These are phyloP conservation scores for Pichia sp. DNA, from an alignment of 1,139 yeast genomes.

Conservation along the genomic window DNA sequence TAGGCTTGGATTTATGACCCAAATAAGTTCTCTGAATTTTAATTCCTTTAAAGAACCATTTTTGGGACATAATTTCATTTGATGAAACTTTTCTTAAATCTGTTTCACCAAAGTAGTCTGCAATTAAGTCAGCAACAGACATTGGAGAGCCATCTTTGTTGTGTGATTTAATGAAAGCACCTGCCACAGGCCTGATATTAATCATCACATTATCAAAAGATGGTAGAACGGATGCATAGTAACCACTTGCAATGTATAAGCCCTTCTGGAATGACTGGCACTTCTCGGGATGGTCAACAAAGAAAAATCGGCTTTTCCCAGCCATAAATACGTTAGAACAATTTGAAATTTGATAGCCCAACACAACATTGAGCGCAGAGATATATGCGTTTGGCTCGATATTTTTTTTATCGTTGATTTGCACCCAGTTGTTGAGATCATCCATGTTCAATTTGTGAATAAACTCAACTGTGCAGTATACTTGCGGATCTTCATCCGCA, in stretches of 20 bases:
- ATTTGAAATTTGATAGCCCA: constrained; percentile 24
- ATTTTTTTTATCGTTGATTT: constrained; percentile 31
- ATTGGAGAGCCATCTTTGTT: constrained; percentile 25
- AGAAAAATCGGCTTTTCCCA: constrained; percentile 30
- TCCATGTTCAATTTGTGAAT: constrained; percentile 23
- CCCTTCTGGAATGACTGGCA: constrained; percentile 26
- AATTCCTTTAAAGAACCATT: constrained; percentile 23
- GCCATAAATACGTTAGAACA: constrained; percentile 26
- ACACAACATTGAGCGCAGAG: constrained; percentile 22
- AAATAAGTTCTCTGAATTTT: constrained; percentile 23
- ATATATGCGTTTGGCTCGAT: constrained; percentile 23
- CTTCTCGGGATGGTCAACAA: constrained; percentile 27
- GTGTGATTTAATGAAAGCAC: constrained; percentile 24
- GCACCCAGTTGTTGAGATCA: constrained; percentile 28
- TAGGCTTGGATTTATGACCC: constrained; percentile 23
- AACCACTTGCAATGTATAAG: constrained; percentile 23
- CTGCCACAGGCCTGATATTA: constrained; percentile 24
- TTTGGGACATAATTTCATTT: constrained; percentile 15
- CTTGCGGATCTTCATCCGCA: constrained; percentile 13
- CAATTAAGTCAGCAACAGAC: constrained; percentile 25
- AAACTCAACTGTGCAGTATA: constrained; percentile 22
- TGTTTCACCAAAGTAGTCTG: constrained; percentile 21
- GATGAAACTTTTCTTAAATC: constrained; percentile 18
- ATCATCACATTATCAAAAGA: constrained; percentile 25
- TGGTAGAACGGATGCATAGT: constrained; percentile 24